Evolutionary conservation across 2,329 filamentous ascomycete genomes (phyloP), one percentile per base, ranked within the genome.

Genomic region (Aspergillus sergii): DNA sequence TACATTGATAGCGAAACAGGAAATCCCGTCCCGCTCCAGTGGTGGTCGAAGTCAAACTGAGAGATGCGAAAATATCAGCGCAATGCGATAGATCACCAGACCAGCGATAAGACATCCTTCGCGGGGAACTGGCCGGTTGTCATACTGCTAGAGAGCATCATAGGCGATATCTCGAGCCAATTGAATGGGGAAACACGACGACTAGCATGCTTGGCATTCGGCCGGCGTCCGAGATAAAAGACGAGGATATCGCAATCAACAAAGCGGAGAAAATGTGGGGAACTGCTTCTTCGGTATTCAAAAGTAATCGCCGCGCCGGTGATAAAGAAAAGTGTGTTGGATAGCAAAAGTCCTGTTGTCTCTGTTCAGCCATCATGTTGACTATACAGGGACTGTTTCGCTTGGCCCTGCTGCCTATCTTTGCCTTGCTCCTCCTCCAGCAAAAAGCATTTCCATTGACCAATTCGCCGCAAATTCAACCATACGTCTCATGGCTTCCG

Each of bases 321-420:
- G 32, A 54, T 54, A 54, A 54, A 54, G 51, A 54, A 54, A 54
- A 36, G 51, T 54, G 51, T 54, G 12, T 54, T 36, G 11, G 7
- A 36, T 23, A 36, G 23, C 23, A 16, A 19, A 19, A 26, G 34
- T 21, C n/a, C n/a, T 4, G 14, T 14, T 21, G 14, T 36, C 10
- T 28, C 32, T 23, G 21, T 12, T 12, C 28, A 21, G 30, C 51
- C 19, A 59, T 39, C 19, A 59, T 59, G 57, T 51, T 41, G 43
- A 36, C 8, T 12, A 19, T 16, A 14, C 34, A 5, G 4, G 26
- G 23, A 10, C 45, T 59, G 19, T 41, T 59, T 34, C 21, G 28
- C 21, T 30, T 43, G 7, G 26, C 48, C 45, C 6, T 50, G 10
- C 11, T 53, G 23, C 57, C 46, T 28, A 21, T 59, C 16, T 11